Conservation (phyloP, 148 eudicot species). For the Arctostaphylos glauca region DNA sequence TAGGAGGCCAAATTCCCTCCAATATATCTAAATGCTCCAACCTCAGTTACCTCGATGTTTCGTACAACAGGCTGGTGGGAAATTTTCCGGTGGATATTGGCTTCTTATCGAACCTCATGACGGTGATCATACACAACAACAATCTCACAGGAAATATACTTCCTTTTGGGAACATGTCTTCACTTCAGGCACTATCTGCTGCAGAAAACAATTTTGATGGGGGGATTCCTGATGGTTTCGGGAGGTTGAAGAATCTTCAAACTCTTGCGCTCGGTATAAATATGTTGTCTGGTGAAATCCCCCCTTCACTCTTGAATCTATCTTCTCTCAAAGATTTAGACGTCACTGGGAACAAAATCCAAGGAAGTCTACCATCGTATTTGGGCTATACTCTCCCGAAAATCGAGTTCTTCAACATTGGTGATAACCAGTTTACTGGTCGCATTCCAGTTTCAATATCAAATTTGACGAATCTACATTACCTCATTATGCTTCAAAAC, state of each 20-base stretch:
- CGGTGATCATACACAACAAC: background rate
- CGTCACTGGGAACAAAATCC: background rate
- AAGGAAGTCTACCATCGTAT: slow-evolving; percentile 9
- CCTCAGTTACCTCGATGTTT: background rate
- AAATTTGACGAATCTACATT: background rate
- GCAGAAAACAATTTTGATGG: background rate
- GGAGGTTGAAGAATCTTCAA: background rate
- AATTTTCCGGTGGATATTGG: slow-evolving; percentile 25
- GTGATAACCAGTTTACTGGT: slow-evolving; percentile 2
- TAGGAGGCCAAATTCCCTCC: background rate
- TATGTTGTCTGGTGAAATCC: background rate
- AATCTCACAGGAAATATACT: background rate
- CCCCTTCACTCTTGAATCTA: background rate
- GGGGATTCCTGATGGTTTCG: slow-evolving; percentile 2
- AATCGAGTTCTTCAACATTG: background rate
- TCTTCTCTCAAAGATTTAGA: background rate
- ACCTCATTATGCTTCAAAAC: background rate
- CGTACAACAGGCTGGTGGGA: slow-evolving; percentile 27
- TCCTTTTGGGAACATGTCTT: background rate
- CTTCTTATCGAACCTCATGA: slow-evolving; percentile 17
- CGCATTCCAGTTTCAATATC: slow-evolving; percentile 10
- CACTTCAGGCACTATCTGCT: background rate
- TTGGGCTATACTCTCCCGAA: background rate
- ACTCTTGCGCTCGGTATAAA: rapidly evolving
- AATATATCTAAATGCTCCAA: slow-evolving; percentile 12